phyloP scores from a whole-genome alignment of 306 rosid species.

The Malus sylvestris region DNA sequence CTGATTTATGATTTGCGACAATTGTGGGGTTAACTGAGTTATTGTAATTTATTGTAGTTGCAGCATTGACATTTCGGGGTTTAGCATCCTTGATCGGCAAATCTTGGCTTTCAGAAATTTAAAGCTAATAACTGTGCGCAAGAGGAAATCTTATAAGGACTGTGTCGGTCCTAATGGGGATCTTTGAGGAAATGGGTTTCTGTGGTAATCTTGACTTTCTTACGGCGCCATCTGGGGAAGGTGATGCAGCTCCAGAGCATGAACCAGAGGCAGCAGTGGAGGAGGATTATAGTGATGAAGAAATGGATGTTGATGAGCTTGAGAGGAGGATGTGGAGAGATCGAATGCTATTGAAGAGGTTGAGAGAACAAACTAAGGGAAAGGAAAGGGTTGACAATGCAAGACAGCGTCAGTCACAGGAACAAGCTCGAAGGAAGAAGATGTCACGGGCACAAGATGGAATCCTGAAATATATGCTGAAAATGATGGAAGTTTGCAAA shows the following conservation, averaged over 20 bases:
- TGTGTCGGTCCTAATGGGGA: constrained; percentile 14
- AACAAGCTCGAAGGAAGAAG: constrained; percentile 54
- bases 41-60: background rate
- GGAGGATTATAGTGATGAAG: constrained; percentile 52
- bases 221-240: constrained; percentile 25
- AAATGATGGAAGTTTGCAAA: constrained; percentile 71
- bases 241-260: constrained; percentile 23
- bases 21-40: background rate
- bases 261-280: constrained; percentile 28
- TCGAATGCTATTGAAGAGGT: constrained; percentile 32
- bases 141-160: background rate
- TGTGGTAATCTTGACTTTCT: constrained; percentile 33
- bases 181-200: constrained; percentile 43
- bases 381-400: constrained; percentile 27
- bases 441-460: constrained; percentile 63
- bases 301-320: constrained; percentile 42
- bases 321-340: constrained; percentile 59
- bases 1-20: background rate
- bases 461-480: constrained; percentile 58
- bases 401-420: constrained; percentile 53
- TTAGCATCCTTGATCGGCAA: background rate
- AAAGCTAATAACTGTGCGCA: background rate
- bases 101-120: background rate
- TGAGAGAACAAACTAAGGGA: constrained; percentile 40
- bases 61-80: background rate